A percentile compares a stretch with the other conserved stretches of the same genome.
Conservation (phyloP, 345 rosid genomes). For the Eutrema japonicum region DNA sequence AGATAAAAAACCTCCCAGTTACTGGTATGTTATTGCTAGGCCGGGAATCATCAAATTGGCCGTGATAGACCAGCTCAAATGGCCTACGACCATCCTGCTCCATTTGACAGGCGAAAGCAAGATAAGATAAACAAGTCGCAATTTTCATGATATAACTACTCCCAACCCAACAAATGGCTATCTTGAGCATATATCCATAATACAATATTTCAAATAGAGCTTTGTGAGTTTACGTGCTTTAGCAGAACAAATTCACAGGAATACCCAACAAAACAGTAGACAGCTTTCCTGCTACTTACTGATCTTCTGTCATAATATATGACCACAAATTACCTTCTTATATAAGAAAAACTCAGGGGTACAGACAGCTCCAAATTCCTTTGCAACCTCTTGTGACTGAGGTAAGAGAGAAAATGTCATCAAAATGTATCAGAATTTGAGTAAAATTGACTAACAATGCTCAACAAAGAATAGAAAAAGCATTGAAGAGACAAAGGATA, state of each 20-base stretch:
- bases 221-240: not conserved
- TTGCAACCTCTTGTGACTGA: slow-evolving; percentile 85
- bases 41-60: slow-evolving; percentile 90
- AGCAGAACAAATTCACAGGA: not conserved
- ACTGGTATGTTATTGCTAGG: slow-evolving; percentile 70
- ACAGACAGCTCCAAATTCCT: slow-evolving; percentile 81
- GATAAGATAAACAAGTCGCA: not conserved
- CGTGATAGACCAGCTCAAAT: slow-evolving; percentile 88
- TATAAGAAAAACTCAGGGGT: slow-evolving; percentile 88
- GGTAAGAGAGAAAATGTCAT: slow-evolving; percentile 11
- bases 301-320: not conserved
- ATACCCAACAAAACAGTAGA: not conserved
- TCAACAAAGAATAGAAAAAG: not conserved
- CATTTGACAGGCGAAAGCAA: not conserved
- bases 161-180: not conserved
- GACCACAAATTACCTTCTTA: slow-evolving; percentile 61
- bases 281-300: not conserved
- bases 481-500: slow-evolving; percentile 33
- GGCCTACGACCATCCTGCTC: slow-evolving; percentile 89
- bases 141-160: not conserved
- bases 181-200: slow-evolving; percentile 3
- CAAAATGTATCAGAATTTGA: not conserved
- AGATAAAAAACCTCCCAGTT: slow-evolving; percentile 71
- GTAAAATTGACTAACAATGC: not conserved
- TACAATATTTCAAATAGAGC: not conserved